Base-by-base conservation (phyloP, 805 yeast species). In the Yarrowia osloensis region DNA sequence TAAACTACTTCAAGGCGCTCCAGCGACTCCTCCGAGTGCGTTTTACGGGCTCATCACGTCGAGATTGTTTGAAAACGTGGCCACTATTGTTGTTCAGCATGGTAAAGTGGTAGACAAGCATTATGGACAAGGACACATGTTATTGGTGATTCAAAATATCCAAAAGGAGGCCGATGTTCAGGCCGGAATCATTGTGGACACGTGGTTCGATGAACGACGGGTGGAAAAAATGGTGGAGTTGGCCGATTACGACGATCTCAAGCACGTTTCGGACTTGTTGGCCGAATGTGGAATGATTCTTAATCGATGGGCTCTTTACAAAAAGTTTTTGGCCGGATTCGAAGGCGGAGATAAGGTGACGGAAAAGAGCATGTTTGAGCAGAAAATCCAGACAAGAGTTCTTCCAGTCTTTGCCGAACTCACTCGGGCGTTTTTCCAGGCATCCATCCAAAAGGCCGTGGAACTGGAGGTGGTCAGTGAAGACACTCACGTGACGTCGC, bases 131-230 rank as follows among this genome's bases (percentile, higher is more conserved):
- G 75, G 74, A 6, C 74, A 77, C 26, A 86, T 93, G 81, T 78
- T 82, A 2, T 82, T 82, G 37, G 92, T 94, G 11, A 82, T 93
- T 71, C 85, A 84, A 21, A 84, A 85, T 61, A 88, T 95, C 35
- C 97, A 94, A 77, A 80, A 84, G 61, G 99, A 95, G 74, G 88
- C 95, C 33, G 99, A 95, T 74, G 81, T 93, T n/a, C 99, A 95
- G 74, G 88, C 94, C 28, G 96, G 96, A 0, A 80, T 95, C 50
- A 89, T 95, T 4, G 81, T 90, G 66, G 98, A 94, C 75, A 90
- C 95, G 0, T 91, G 90, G 73, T 84, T 87, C 79, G 98, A 93
- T 71, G 82, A 85, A 31, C 83, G 90, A 70, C 81, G 87, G 37
- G 63, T 57, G 15, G 63, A 57, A 12, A 39, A 26, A 15, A 57